Evolutionary conservation across 306 rosid species (phyloP).

Genomic region (Senna siamea): DNA sequence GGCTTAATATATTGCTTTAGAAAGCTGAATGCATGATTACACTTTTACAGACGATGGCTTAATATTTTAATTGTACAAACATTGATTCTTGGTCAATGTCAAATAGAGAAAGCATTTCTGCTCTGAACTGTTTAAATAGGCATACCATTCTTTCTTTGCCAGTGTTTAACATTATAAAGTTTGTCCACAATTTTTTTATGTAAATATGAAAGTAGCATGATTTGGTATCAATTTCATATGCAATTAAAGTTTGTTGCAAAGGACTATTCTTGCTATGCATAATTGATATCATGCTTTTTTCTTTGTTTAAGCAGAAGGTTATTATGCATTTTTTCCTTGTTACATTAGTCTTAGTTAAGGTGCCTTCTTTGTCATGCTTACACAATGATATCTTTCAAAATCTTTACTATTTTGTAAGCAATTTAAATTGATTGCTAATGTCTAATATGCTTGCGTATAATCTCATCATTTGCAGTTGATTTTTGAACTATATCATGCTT

Average conservation of each 20-base stretch:
- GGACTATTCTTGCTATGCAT: slow-evolving; percentile 2
- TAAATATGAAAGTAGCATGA: not conserved
- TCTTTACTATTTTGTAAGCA: not conserved
- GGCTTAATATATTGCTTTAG: not conserved
- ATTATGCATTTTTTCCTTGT: slow-evolving; percentile 6
- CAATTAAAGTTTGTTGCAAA: not conserved
- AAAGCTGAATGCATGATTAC: not conserved
- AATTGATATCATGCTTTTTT: slow-evolving; percentile 1
- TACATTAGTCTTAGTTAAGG: not conserved
- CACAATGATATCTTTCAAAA: not conserved
- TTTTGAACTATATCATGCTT: slow-evolving; percentile 13
- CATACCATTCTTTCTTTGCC: not conserved
- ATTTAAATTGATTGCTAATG: slow-evolving; percentile 19
- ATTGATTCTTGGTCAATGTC: too few relatives aligned
- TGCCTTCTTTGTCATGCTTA: not conserved
- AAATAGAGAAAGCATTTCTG: not conserved
- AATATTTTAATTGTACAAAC: too few relatives aligned
- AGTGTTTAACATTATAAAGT: not conserved
- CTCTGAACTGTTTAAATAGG: not conserved
- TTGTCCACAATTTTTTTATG: not conserved
- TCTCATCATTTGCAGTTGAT: slow-evolving; percentile 23
- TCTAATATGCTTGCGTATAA: slow-evolving; percentile 21
- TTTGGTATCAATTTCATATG: slow-evolving; percentile 13
- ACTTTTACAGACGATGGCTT: not conserved
- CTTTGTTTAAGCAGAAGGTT: not conserved